Evolutionary conservation across 352 stramenopile species (phyloP), one percentile per base, ranked within the genome.

Genomic region (Phytophthora pinifolia): DNA sequence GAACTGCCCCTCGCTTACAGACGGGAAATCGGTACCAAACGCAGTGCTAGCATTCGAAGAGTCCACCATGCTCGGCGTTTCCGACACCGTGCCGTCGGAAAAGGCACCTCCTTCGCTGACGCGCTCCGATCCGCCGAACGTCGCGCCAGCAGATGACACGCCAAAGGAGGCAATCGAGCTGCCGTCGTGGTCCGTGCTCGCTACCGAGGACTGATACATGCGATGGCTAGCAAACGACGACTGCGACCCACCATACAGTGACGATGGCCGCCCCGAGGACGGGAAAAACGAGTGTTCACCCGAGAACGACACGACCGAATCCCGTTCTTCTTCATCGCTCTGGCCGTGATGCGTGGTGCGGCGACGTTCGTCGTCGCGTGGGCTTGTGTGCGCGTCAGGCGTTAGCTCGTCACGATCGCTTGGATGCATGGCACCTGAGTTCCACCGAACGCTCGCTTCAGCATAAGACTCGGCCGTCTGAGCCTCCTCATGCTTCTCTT

Each of bases 21-120:
- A 89, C 7, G 78, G 73, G 20, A 85, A 85, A 63, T 92, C 79
- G 0, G 80, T 90, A 7, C 81, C 74, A 15, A 90, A 90, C 6
- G 82, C 79, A 7, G 82, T 92, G 45, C 82, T 86, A 7, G 75
- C 79, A 60, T 84, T 92, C 6, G 79, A 90, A 13, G 78, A 88
- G 14, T 81, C 75, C 45, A 88, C 70, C 22, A 85, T 75, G 25
- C 83, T 92, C 14, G 79, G 72, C 2, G 77, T 89, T 46, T 92
- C 82, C 1, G 82, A 92, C 0, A 77, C 61, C 22, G 76, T 83
- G 14, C 71, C 78, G 42, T 89, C 79, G 14, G 78, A 89, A 70
- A 79, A 88, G 27, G 72, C 58, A 9, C 70, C 78, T 36, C 70
- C 74, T 46, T 89, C 80, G 25, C 79, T 83, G 13, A 81, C 70